These are phyloP conservation scores for Imleria badia DNA, from an alignment of 768 basidiomycete species.

Conservation along the genomic window DNA sequence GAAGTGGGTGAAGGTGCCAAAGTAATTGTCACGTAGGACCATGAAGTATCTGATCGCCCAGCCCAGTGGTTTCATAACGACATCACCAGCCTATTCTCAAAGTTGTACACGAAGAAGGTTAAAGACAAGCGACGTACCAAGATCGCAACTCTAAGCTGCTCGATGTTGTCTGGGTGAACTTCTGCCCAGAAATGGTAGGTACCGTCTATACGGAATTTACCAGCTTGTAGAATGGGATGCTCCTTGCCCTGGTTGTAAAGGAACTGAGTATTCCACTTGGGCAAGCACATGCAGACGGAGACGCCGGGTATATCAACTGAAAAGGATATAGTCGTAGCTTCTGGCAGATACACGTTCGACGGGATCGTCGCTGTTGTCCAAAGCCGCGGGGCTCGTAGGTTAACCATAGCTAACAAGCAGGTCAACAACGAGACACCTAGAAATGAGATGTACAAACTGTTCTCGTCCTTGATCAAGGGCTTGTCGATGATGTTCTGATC, in stretches of 20 bases:
- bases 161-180: slow-evolving; percentile 67
- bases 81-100: slow-evolving; percentile 43
- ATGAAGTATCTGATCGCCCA: slow-evolving; percentile 91
- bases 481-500: slow-evolving; percentile 97
- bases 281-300: slow-evolving; percentile 61
- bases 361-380: slow-evolving; percentile 56
- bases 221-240: slow-evolving; percentile 60
- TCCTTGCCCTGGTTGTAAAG: slow-evolving; percentile 63
- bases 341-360: slow-evolving; percentile 70
- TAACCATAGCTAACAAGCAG: slow-evolving; percentile 64
- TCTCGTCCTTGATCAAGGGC: slow-evolving; percentile 77
- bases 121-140: slow-evolving; percentile 38
- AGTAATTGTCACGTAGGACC: slow-evolving; percentile 89
- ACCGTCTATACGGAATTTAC: slow-evolving; percentile 56
- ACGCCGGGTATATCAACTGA: slow-evolving; percentile 57
- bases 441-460: slow-evolving; percentile 50
- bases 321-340: slow-evolving; percentile 67
- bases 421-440: neutral
- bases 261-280: slow-evolving; percentile 86
- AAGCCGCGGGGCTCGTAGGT: slow-evolving; percentile 57
- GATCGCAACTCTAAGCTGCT: slow-evolving; percentile 71
- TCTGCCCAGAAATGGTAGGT: slow-evolving; percentile 75
- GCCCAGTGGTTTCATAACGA: slow-evolving; percentile 71
- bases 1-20: slow-evolving; percentile 92
- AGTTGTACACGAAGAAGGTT: neutral